These are phyloP conservation scores for Collybia nuda DNA, from an alignment of 768 basidiomycete genomes.

Conservation along the genomic window DNA sequence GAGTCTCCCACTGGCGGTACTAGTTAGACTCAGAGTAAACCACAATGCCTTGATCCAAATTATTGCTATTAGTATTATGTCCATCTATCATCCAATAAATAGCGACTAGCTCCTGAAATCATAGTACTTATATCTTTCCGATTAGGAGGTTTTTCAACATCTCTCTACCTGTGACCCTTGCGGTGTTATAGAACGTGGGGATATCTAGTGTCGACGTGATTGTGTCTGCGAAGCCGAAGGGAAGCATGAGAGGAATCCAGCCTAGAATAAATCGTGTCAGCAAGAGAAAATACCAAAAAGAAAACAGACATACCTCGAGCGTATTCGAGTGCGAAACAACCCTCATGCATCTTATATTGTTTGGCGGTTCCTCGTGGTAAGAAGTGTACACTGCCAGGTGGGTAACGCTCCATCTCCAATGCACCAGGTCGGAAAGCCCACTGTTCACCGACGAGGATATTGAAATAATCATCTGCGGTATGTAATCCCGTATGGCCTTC, in stretches of 20 bases:
- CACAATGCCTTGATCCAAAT: too few relatives aligned
- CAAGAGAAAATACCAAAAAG: not conserved
- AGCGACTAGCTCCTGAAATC: too few relatives aligned
- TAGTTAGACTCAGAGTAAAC: too few relatives aligned
- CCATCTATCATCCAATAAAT: too few relatives aligned
- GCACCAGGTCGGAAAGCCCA: constrained; percentile 87
- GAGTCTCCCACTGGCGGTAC: too few relatives aligned
- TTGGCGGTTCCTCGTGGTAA: constrained; percentile 82
- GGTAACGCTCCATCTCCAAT: constrained; percentile 84
- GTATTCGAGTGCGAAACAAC: constrained; percentile 95
- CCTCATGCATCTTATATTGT: constrained; percentile 98
- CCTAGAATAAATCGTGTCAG: constrained; percentile 45
- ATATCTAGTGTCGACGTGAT: constrained; percentile 89
- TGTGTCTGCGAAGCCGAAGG: constrained; percentile 87
- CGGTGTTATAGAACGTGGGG: constrained; percentile 77
- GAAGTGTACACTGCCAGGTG: constrained; percentile 81
- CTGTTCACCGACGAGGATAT: constrained; percentile 92
- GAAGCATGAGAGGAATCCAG: constrained; percentile 97
- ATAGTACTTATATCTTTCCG: constrained; percentile 71
- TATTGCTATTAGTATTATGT: too few relatives aligned
- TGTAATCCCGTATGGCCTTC: constrained; percentile 95
- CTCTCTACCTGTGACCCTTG: constrained; percentile 77
- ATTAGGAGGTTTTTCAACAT: constrained; percentile 78
- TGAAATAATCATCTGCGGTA: constrained; percentile 97
- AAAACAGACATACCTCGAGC: constrained; percentile 66